Evolutionary conservation across 2,329 filamentous ascomycete species (phyloP), one percentile per base, ranked within the genome.

Genomic region (Aspergillus jensenii): DNA sequence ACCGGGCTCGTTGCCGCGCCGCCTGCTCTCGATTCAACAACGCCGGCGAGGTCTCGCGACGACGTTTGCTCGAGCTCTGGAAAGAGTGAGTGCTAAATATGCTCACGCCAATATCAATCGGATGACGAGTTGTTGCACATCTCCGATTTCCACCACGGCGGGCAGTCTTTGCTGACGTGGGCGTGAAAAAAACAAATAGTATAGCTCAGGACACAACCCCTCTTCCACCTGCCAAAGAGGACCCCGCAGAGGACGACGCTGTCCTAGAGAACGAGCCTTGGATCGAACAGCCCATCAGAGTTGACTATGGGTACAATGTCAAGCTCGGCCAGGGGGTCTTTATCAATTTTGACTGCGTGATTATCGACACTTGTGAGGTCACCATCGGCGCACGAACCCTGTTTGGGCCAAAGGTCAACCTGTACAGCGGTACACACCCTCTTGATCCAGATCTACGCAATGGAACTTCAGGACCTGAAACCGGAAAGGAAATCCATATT

Each of bases 251-350:
- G 62, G 90, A 95, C 62, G 87, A 88, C 9, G 79, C 76, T 17
- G 77, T 87, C 1, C 83, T 95, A 35, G 78, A 80, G 21, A 78
- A 87, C 35, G 81, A 88, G 25, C 85, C 90, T 0, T 91, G 85
- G 82, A 79, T 93, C 21, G 87, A 90, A 59, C 75, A 82, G 0
- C 90, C 90, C 0, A 79, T 95, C 53, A 84, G 81, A 46, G 82
- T 89, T 59, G 91, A 96, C 74, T 93, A 95, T 66, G 91, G 91
- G 3, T 87, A 82, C 66, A 92, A 95, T 61, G 78, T 93, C 46
- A 84, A 81, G 56, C 71, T 93, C 7, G 91, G 90, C 17, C 77
- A 84, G 45, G 85, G 86, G 55, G 89, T 90, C 14, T 95, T 87
- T 67, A 82, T 96, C 71, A 96, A 89, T 75, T 87, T 82, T 70